These are phyloP conservation scores for Teunomyces aglyptinius DNA, from an alignment of 805 yeast species.

Conservation along the genomic window DNA sequence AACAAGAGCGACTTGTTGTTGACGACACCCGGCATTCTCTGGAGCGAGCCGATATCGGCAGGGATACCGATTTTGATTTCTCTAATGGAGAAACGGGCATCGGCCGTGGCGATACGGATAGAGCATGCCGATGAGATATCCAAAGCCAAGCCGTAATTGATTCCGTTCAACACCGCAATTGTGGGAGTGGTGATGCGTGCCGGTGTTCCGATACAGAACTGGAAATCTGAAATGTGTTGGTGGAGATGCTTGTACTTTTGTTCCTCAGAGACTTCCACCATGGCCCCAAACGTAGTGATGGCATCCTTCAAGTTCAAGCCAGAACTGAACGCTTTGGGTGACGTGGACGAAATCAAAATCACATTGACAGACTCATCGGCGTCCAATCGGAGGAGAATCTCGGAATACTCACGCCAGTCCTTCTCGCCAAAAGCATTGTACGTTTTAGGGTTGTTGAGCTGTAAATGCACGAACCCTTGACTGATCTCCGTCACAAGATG, in stretches of 20 bases:
- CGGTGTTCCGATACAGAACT: constrained; percentile 51
- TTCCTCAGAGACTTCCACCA: constrained; percentile 12
- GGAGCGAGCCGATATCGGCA: constrained; percentile 78
- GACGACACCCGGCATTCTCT: constrained; percentile 56
- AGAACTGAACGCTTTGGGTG: constrained; percentile 56
- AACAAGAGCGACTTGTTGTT: constrained; percentile 56
- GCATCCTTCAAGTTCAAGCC: constrained; percentile 60
- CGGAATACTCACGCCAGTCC: constrained; percentile 58
- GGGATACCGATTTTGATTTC: constrained; percentile 74
- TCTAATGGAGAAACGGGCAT: constrained; percentile 55
- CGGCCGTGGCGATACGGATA: constrained; percentile 55
- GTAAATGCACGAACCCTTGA: constrained; percentile 53
- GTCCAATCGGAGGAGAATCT: constrained; percentile 46
- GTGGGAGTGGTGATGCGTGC: constrained; percentile 56
- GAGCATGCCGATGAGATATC: constrained; percentile 62
- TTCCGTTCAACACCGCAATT: constrained; percentile 65
- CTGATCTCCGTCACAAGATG: constrained; percentile 42
- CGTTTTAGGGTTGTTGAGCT: constrained; percentile 58
- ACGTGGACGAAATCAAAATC: constrained; percentile 54
- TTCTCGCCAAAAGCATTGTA: constrained; percentile 57
- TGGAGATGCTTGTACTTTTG: constrained; percentile 24
- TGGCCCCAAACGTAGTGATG: constrained; percentile 7
- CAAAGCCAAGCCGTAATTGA: constrained; percentile 62
- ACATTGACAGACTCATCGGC: constrained; percentile 45
- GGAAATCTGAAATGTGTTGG: constrained; percentile 54